A percentile compares a stretch with the other conserved stretches of the same genome.
These are phyloP conservation scores for Lithospermum erythrorhizon DNA, from an alignment of 257 asterid genomes.

Conservation along the genomic window DNA sequence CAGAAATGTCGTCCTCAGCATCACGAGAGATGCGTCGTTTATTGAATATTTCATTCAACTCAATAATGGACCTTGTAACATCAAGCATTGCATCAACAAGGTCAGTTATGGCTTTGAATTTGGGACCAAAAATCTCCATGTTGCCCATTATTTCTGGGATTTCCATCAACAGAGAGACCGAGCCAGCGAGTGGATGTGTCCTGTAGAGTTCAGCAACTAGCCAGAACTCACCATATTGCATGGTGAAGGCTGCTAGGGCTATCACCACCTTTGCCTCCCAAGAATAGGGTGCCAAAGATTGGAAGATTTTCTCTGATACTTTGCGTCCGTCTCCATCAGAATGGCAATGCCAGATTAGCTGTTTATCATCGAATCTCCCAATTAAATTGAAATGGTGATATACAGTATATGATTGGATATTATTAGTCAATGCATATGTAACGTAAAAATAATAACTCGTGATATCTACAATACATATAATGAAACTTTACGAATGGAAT, in stretches of 20 bases:
- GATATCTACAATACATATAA: too few relatives aligned
- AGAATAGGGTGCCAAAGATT: constrained; percentile 22
- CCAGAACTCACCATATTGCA: constrained; percentile 31
- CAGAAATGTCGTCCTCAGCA: constrained; percentile 14
- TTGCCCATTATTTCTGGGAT: constrained; percentile 29
- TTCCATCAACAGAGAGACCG: constrained; percentile 26
- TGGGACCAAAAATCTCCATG: constrained; percentile 15
- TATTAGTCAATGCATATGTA: too few relatives aligned
- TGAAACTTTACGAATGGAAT: too few relatives aligned
- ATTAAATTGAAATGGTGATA: too few relatives aligned
- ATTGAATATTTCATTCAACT: constrained; percentile 25
- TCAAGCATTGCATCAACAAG: constrained; percentile 14
- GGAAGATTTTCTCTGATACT: constrained; percentile 21
- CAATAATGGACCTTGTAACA: constrained; percentile 17
- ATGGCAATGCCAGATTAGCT: constrained; percentile 26
- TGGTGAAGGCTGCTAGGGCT: constrained; percentile 28
- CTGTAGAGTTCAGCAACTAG: constrained; percentile 25
- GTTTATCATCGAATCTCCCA: neutral
- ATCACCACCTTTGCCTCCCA: constrained; percentile 37
- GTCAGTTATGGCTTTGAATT: constrained; percentile 9
- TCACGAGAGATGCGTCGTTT: constrained; percentile 13
- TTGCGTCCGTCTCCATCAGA: constrained; percentile 25
- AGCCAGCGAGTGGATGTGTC: constrained; percentile 26
- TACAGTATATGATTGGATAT: too few relatives aligned
- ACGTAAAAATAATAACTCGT: too few relatives aligned